These are phyloP conservation scores for Penicillium paradoxum DNA, from an alignment of 495 filamentous ascomycete genomes.

Conservation along the genomic window DNA sequence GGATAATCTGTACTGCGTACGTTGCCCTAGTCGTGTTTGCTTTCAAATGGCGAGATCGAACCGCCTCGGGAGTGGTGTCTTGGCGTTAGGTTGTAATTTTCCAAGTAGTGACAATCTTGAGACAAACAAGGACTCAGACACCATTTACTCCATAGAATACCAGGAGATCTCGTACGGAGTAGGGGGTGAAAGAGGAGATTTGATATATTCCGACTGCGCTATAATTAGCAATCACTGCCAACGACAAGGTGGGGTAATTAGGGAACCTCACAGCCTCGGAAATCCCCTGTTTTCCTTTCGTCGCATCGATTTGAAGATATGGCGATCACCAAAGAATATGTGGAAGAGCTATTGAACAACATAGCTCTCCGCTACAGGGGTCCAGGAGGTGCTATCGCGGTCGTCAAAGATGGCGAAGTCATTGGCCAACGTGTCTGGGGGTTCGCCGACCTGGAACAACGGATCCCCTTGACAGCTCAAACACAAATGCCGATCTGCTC, in stretches of 20 bases:
- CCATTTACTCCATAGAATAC: too few species aligned
- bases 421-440: conserved; percentile 29
- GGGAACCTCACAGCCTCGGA: neutral
- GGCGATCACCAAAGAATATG: conserved; percentile 3
- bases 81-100: too few species aligned
- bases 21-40: too few species aligned
- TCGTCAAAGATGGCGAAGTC: conserved; percentile 27
- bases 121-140: too few species aligned
- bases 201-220: too few species aligned
- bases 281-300: neutral
- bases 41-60: too few species aligned
- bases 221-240: neutral
- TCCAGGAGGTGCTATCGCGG: conserved; percentile 27
- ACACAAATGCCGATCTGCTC: conserved; percentile 33
- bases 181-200: too few species aligned
- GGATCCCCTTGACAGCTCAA: conserved; percentile 18
- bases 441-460: conserved; percentile 26
- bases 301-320: conserved; percentile 4
- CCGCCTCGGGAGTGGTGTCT: too few species aligned
- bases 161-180: too few species aligned
- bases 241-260: conserved; percentile 1
- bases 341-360: conserved; percentile 11
- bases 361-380: conserved; percentile 16
- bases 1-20: too few species aligned
- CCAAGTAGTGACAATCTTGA: too few species aligned